A percentile compares a stretch with the other conserved stretches of the same genome.
phyloP scores from a whole-genome alignment of 1,139 yeast genomes.

The Spencermartinsiella ligniputridi region DNA sequence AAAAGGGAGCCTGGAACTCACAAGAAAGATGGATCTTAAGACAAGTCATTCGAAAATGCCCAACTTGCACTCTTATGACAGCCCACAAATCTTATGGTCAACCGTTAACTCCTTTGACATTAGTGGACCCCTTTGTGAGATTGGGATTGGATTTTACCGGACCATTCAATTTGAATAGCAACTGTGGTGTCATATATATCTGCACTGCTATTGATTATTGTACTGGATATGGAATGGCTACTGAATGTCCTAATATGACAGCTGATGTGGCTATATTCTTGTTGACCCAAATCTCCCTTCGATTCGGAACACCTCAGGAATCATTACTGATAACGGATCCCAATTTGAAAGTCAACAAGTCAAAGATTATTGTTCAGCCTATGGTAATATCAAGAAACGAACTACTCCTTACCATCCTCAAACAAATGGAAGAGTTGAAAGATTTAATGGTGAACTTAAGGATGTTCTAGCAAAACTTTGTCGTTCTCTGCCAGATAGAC shows the following conservation, averaged over 20 bases:
- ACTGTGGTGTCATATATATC: background rate
- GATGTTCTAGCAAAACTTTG: too few species aligned
- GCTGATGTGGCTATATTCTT: background rate
- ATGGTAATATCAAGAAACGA: background rate
- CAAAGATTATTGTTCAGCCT: background rate
- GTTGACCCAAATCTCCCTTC: background rate
- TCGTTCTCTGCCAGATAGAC: too few species aligned
- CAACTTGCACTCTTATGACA: background rate
- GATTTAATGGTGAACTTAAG: background rate
- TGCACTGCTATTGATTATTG: constrained; percentile 1
- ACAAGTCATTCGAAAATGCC: background rate
- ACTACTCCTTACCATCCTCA: constrained; percentile 1
- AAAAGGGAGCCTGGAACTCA: background rate
- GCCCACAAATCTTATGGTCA: background rate
- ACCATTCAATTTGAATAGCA: background rate
- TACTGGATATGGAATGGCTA: background rate
- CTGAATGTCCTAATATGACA: background rate
- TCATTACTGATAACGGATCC: constrained; percentile 4
- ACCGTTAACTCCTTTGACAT: background rate
- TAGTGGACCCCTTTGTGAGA: background rate
- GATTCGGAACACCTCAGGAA: background rate
- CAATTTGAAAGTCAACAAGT: background rate
- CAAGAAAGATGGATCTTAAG: background rate
- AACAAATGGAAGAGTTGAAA: background rate
- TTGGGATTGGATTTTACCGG: constrained; percentile 1